phyloP scores from a whole-genome alignment of 306 rosid genomes.

The Corylus americana region DNA sequence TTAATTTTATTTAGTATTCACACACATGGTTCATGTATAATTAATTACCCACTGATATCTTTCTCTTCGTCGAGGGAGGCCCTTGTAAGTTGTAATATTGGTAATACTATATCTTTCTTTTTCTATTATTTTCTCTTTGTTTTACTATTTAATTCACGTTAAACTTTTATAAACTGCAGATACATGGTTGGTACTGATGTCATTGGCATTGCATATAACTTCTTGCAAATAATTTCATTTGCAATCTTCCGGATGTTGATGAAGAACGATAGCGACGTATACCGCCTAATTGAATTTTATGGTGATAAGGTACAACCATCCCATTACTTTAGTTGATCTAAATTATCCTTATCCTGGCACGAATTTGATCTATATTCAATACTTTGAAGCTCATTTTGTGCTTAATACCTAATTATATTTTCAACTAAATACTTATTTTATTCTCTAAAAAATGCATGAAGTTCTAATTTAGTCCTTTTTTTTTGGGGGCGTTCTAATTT shows the following conservation, averaged over 20 bases:
- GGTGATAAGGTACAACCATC: background rate
- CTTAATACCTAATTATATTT: too few species aligned
- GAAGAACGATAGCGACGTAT: background rate
- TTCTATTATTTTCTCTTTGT: background rate
- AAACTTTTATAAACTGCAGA: background rate
- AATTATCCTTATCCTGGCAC: background rate
- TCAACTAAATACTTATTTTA: too few species aligned
- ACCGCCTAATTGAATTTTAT: background rate
- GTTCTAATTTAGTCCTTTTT: too few species aligned
- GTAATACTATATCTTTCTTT: too few species aligned
- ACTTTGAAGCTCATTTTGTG: too few species aligned
- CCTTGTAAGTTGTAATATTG: too few species aligned
- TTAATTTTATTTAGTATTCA: too few species aligned
- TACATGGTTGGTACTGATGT: background rate
- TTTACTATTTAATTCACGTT: background rate
- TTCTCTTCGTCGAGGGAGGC: too few species aligned
- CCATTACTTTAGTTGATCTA: background rate
- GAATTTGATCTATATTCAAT: background rate
- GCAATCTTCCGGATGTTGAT: background rate
- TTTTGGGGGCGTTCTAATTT: too few species aligned
- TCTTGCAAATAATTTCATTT: background rate
- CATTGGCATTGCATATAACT: background rate
- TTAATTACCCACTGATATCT: too few species aligned
- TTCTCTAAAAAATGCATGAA: too few species aligned
- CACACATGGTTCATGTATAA: too few species aligned